phyloP scores from a whole-genome alignment of 257 asterid species.

The Datura wrightii region DNA sequence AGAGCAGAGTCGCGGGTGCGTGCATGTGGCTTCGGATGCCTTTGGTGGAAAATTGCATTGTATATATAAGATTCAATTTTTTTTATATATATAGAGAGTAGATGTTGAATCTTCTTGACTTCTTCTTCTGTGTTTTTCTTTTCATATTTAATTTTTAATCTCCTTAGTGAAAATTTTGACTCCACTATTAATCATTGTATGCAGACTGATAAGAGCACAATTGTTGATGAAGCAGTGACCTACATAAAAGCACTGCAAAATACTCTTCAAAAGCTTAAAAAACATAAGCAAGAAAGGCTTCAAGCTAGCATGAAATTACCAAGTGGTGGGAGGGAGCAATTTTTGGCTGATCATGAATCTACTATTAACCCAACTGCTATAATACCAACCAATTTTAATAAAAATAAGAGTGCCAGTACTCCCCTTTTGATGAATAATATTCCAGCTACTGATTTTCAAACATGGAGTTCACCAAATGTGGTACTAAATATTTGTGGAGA shows the following conservation, averaged over 20 bases:
- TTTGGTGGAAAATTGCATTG: no score
- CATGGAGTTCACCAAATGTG: slow-evolving; percentile 48
- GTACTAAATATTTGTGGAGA: slow-evolving; percentile 42
- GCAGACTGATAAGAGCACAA: slow-evolving; percentile 81
- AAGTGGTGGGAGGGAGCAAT: slow-evolving; percentile 48
- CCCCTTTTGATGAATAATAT: not conserved
- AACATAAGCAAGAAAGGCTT: slow-evolving; percentile 52
- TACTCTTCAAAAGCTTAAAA: slow-evolving; percentile 49
- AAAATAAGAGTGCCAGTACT: not conserved
- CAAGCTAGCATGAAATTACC: slow-evolving; percentile 9
- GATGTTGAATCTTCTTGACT: no score
- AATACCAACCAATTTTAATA: slow-evolving; percentile 28
- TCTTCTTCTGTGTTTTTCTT: no score
- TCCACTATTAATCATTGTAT: no score
- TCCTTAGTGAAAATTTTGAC: no score
- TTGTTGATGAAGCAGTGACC: slow-evolving; percentile 77
- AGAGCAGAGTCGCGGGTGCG: no score
- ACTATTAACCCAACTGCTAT: slow-evolving; percentile 28
- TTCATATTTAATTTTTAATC: no score
- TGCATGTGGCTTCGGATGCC: no score
- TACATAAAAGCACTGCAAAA: slow-evolving; percentile 57
- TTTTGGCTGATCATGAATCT: slow-evolving; percentile 59
- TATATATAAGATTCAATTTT: no score
- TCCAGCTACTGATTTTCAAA: slow-evolving; percentile 33
- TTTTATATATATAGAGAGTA: no score